Conservation (phyloP, 176 grass and related monocot species). For the Elymus sibiricus region DNA sequence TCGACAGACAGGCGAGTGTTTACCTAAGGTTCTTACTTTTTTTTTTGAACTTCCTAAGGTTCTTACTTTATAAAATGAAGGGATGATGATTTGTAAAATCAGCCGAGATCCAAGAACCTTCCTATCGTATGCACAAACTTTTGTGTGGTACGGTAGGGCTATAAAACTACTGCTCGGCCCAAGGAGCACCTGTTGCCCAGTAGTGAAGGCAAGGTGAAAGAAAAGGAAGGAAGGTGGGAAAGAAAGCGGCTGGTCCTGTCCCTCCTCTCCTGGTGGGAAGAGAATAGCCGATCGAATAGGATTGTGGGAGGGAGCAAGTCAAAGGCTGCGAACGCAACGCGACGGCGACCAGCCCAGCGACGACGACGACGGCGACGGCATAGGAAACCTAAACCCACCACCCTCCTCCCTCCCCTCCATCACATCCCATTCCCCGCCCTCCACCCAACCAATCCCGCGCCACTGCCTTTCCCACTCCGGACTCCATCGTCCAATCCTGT, state of each 20-base stretch:
- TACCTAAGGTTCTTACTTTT: too few species aligned
- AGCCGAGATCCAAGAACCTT: too few species aligned
- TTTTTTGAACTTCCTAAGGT: too few species aligned
- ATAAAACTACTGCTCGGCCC: neutral
- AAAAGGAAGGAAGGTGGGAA: neutral
- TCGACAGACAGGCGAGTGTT: too few species aligned
- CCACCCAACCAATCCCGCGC: neutral
- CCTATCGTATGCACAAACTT: too few species aligned
- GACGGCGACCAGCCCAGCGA: constrained; percentile 8
- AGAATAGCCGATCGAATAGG: neutral
- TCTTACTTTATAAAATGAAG: too few species aligned
- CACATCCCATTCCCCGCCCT: neutral
- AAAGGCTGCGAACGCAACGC: constrained; percentile 40
- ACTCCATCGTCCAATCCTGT: neutral
- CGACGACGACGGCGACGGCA: neutral
- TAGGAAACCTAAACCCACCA: neutral
- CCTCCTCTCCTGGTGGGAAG: neutral
- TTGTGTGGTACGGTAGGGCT: too few species aligned
- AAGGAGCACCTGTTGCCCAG: neutral
- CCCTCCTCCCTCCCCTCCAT: neutral
- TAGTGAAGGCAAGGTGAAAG: neutral
- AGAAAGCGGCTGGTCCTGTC: neutral
- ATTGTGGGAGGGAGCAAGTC: constrained; percentile 14
- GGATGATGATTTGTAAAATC: too few species aligned
- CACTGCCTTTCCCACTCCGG: neutral